Base-by-base conservation (phyloP, 257 asterid genomes). In the Perilla frutescens region DNA sequence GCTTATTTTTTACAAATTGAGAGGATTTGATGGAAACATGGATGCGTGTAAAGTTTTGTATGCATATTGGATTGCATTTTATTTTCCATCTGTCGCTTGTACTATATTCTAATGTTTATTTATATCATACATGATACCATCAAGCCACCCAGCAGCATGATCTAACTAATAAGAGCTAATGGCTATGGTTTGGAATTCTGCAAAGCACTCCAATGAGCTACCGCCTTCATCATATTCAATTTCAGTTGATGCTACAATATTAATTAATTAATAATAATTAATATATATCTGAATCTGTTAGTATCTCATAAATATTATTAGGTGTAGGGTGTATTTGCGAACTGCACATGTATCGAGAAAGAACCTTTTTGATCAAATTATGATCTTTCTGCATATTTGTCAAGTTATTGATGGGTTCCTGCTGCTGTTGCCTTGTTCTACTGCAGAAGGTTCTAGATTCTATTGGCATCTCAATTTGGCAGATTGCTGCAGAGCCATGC, bases 401-500 rank as follows among this genome's bases (percentile, higher is more conserved):
- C 40, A 8, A 39, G 72, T 59, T 61, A 43, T 15, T 79, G 55
- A 79, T 62, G 47, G 48, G 4, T n/a, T 60, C 7, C 39, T n/a
- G 4, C 32, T 55, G 41, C 31, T 40, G 47, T 47, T 76, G 68
- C 15, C 44, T 39, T 67, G 62, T 71, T 62, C 50, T 68, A 36
- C 71, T 85, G 85, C 92, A 95, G 99, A 85, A 48, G 47, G 91
- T 88, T 72, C 71, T 95, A 74, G 98, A 90, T 72, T 84, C 95
- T 3, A 81, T 89, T 5, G 96, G 96, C 55, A 57, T 85, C 67
- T 84, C 99, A 5, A 85, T 95, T 63, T 92, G 98, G 98, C 96
- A 95, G 84, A 88, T 92, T 84, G 97, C 96, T 58, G 94, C 87
- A 29, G 96, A 89, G 72, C 94, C 96, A 15, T 59, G 71, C 59